Conservation (phyloP, 2,329 filamentous ascomycete species). For the Talaromyces verruculosus region DNA sequence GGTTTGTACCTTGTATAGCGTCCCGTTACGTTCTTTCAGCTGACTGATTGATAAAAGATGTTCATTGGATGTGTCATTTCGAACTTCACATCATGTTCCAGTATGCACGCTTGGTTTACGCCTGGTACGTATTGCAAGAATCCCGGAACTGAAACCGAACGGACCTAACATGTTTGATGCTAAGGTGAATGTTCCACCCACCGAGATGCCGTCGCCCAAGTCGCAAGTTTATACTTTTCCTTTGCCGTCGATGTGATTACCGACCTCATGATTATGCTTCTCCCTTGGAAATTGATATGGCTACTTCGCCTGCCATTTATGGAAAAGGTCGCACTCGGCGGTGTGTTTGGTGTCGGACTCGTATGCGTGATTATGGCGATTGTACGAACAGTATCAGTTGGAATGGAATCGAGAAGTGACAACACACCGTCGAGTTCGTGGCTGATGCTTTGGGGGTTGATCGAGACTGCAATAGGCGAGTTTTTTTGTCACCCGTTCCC, state of each 20-base stretch:
- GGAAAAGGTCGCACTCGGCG: conserved; percentile 37
- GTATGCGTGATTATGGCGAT: conserved; percentile 30
- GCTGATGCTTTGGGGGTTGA: conserved; percentile 40
- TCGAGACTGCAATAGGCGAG: conserved; percentile 39
- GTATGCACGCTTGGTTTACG: conserved; percentile 40
- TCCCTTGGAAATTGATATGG: conserved; percentile 40
- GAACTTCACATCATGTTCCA: conserved; percentile 37
- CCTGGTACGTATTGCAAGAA: conserved; percentile 18
- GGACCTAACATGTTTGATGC: not conserved
- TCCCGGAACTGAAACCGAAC: not conserved
- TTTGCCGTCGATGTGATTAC: conserved; percentile 39
- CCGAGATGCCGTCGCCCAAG: conserved; percentile 33
- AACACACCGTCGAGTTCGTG: conserved; percentile 35
- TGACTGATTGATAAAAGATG: conserved; percentile 27
- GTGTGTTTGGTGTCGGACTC: conserved; percentile 30
- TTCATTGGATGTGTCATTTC: conserved; percentile 40
- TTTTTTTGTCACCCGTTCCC: not conserved
- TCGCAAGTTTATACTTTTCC: conserved; percentile 38
- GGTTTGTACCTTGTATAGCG: conserved; percentile 26
- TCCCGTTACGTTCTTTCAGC: not conserved
- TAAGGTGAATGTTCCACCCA: conserved; percentile 29
- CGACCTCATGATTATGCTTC: conserved; percentile 41
- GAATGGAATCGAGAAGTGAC: conserved; percentile 28
- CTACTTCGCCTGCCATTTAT: conserved; percentile 36
- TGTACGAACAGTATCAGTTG: conserved; percentile 36